Evolutionary conservation across 768 basidiomycete species (phyloP).

Genomic region (Hygrocybe coccinea): DNA sequence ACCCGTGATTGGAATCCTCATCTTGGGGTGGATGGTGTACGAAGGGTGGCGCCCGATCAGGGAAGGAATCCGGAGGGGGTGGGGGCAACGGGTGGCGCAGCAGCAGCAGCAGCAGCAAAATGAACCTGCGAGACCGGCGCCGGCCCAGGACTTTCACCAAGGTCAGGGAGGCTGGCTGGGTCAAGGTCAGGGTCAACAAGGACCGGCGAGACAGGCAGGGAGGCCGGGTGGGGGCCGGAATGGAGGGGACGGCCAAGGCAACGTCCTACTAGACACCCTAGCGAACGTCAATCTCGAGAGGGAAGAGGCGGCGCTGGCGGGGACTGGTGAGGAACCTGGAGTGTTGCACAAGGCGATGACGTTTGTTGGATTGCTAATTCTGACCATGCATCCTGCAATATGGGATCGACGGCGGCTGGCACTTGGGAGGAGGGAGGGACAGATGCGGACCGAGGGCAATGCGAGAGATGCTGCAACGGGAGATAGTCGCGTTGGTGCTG

Average conservation of each 20-base stretch:
- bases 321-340: constrained; percentile 35
- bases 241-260: not conserved
- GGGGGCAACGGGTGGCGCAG: constrained; percentile 33
- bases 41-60: constrained; percentile 72
- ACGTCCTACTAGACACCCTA: not conserved
- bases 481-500: too few species aligned
- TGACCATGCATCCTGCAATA: constrained; percentile 67
- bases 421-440: constrained; percentile 59
- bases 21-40: constrained; percentile 67
- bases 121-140: constrained; percentile 16
- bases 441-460: constrained; percentile 57
- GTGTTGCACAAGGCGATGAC: constrained; percentile 46
- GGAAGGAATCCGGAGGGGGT: constrained; percentile 35
- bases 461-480: constrained; percentile 4
- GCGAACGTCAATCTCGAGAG: constrained; percentile 52
- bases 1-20: constrained; percentile 61
- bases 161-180: constrained; percentile 10
- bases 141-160: not conserved
- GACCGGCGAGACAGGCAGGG: constrained; percentile 5
- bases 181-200: constrained; percentile 10
- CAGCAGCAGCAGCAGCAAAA: constrained; percentile 20
- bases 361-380: constrained; percentile 52
- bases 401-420: constrained; percentile 63
- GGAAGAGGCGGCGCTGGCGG: constrained; percentile 46
- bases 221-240: not conserved